These are phyloP conservation scores for Acacia pycnantha DNA, from an alignment of 331 rosid genomes.

Conservation along the genomic window DNA sequence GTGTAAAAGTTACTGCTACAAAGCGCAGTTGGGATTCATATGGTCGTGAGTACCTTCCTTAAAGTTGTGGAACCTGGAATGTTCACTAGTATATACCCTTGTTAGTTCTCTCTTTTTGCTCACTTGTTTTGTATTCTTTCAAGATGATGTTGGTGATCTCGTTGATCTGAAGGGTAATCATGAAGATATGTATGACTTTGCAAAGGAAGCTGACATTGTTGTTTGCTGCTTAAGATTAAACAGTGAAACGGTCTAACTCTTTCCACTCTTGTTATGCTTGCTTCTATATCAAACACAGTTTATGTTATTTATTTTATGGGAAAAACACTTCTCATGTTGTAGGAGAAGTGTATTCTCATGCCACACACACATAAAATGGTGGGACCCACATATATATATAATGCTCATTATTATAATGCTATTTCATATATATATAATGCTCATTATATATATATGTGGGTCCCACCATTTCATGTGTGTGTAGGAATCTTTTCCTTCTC, in stretches of 20 bases:
- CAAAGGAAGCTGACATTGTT: conserved; percentile 77
- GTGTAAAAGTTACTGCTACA: conserved; percentile 83
- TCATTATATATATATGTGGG: no score
- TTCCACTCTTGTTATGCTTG: conserved; percentile 2
- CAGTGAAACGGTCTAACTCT: conserved; percentile 64
- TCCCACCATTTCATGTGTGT: no score
- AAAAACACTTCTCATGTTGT: no score
- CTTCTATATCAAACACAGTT: conserved; percentile 1
- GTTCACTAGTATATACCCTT: conserved; percentile 1
- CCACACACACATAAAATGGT: no score
- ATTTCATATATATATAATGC: no score
- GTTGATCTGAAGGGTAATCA: conserved; percentile 76
- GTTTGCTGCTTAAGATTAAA: conserved; percentile 76
- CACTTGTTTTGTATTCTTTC: conserved; percentile 27
- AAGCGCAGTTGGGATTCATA: conserved; percentile 74
- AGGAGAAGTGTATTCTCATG: no score
- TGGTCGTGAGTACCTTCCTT: conserved; percentile 26
- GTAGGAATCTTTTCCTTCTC: no score
- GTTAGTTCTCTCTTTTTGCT: conserved; percentile 15
- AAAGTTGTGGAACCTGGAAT: conserved; percentile 10
- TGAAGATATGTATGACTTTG: conserved; percentile 69
- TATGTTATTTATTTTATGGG: neutral
- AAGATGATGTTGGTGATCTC: conserved; percentile 45
- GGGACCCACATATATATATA: no score
- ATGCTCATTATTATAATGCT: no score